Evolutionary conservation across 257 asterid species (phyloP), one percentile per base, ranked within the genome.

Genomic region (Ehretia macrophylla): DNA sequence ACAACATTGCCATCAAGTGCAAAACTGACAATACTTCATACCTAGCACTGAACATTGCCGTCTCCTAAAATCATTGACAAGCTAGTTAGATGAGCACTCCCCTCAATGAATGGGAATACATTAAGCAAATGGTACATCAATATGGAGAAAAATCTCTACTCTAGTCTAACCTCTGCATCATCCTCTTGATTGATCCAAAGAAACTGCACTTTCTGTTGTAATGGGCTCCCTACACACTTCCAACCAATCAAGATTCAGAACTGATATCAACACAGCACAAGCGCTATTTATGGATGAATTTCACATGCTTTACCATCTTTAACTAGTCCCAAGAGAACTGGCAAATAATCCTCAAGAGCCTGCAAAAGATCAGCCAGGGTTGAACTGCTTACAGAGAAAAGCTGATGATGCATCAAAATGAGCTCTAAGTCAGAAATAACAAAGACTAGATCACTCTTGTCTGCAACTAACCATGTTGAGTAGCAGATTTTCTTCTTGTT

Each of bases 151-250:
- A 21, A 21, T n/a, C 27, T n/a, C 21, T 27, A 32, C 45, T 38
- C 46, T 62, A 63, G 51, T 74, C 54, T 64, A 68, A 93, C 99
- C 99, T 93, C 99, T 38, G 71, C 86, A 63, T 89, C 96, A 62
- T 93, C 99, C 81, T 92, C 99, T 81, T 92, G 99, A 81, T 92
- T 92, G 68, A 86, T 76, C 99, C 99, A 92, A 78, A 75, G 70
- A 76, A 88, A 92, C 77, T 75, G 94, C 58, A 86, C 89, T 83
- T 80, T 83, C 67, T 92, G 94, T 62, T 92, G 99, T 79, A 88
- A 68, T 46, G 96, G 88, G 69, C 84, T 84, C 59, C 95, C 99
- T 92, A 78, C 72, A 75, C 19, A 71, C 56, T 21, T 63, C 20
- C 68, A 65, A 59, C 45, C 37, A 61, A 65, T 59, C 52, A 59